Conservation (phyloP, 2,329 filamentous ascomycete species). For the Talaromyces sp. region DNA sequence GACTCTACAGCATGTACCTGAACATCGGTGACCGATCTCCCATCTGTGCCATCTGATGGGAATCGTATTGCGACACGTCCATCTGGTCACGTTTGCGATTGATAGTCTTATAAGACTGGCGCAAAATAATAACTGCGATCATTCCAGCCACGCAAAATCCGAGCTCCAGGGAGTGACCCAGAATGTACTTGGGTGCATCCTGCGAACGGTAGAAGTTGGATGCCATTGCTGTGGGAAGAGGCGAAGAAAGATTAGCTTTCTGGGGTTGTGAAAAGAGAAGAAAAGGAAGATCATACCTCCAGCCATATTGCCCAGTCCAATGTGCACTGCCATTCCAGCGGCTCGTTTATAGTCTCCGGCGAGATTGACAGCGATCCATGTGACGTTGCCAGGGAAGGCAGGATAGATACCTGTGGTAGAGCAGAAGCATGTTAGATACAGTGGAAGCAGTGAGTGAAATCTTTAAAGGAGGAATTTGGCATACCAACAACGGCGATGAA, state of each 20-base stretch:
- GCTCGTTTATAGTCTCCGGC: conserved; percentile 53
- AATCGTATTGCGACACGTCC: conserved; percentile 41
- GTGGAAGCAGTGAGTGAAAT: neutral
- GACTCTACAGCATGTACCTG: conserved; percentile 52
- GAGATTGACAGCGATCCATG: conserved; percentile 57
- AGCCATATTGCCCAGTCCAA: conserved; percentile 53
- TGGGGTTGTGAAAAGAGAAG: neutral
- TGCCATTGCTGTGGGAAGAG: conserved; percentile 53
- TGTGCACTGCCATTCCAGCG: conserved; percentile 61
- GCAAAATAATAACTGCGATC: conserved; percentile 39
- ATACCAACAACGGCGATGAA: conserved; percentile 44
- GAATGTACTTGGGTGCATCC: conserved; percentile 47
- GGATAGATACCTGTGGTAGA: conserved; percentile 38
- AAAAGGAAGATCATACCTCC: conserved; percentile 25
- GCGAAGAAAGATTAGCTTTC: conserved; percentile 6
- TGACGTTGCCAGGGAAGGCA: conserved; percentile 43
- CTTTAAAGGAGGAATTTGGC: neutral
- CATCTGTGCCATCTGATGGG: conserved; percentile 52
- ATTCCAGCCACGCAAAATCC: conserved; percentile 47
- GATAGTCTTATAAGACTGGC: conserved; percentile 51
- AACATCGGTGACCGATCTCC: conserved; percentile 61
- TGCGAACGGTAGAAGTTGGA: conserved; percentile 62
- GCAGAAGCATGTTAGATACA: conserved; percentile 1
- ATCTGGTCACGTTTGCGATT: conserved; percentile 55
- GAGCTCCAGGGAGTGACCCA: conserved; percentile 50